phyloP scores from a whole-genome alignment of 768 basidiomycete genomes.

The Lentinula lateritia region DNA sequence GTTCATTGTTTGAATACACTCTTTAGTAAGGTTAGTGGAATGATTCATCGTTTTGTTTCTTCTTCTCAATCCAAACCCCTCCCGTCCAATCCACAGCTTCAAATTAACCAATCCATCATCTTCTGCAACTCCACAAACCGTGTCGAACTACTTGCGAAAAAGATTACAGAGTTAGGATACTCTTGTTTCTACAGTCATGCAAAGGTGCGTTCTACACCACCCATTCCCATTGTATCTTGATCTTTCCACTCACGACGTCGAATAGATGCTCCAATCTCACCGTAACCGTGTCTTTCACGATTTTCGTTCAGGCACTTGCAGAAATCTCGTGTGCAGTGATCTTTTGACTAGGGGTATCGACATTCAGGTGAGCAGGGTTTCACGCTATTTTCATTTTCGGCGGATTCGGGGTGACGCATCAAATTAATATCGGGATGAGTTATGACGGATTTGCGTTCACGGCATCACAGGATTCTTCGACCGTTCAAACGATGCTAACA shows the following conservation, averaged over 20 bases:
- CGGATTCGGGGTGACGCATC: too few species aligned
- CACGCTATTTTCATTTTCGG: not conserved
- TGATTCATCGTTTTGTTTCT: not conserved
- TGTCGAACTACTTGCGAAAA: slow-evolving; percentile 98
- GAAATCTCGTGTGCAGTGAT: slow-evolving; percentile 97
- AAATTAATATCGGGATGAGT: too few species aligned
- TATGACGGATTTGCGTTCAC: not conserved
- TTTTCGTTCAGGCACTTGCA: slow-evolving; percentile 96
- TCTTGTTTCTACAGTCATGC: slow-evolving; percentile 99
- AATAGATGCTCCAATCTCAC: slow-evolving; percentile 89
- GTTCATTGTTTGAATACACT: slow-evolving; percentile 99
- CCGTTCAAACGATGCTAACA: too few species aligned
- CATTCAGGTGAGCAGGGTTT: slow-evolving; percentile 43
- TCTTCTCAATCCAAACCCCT: not conserved
- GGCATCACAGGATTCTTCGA: too few species aligned
- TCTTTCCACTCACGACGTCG: not conserved
- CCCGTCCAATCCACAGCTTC: slow-evolving; percentile 50
- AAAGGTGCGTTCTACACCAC: slow-evolving; percentile 29
- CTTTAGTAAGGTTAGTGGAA: slow-evolving; percentile 80
- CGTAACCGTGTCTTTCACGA: slow-evolving; percentile 99
- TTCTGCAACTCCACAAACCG: slow-evolving; percentile 99
- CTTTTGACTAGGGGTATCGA: slow-evolving; percentile 98
- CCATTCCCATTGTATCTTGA: not conserved
- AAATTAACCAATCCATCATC: slow-evolving; percentile 99
- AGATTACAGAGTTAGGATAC: slow-evolving; percentile 98